Conservation (phyloP, 345 rosid species). For the Chamaenerion angustifolium region DNA sequence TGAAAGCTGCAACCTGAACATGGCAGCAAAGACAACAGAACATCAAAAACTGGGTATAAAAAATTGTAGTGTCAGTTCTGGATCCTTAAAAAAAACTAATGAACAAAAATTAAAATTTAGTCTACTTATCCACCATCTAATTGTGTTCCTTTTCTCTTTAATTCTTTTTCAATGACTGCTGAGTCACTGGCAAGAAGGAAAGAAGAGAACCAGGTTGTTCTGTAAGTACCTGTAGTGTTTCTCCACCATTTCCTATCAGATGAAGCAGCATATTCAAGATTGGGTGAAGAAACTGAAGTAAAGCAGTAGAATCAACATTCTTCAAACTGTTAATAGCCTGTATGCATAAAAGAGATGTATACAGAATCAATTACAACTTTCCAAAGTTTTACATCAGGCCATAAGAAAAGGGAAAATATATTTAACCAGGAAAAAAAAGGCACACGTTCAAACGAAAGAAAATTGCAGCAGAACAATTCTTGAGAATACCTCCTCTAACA, state of each 20-base stretch:
- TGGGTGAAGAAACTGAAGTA: slow-evolving; percentile 98
- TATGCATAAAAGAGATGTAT: slow-evolving; percentile 6
- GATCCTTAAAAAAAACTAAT: too few relatives aligned
- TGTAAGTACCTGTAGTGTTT: slow-evolving; percentile 80
- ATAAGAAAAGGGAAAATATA: background rate
- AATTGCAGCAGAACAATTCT: too few relatives aligned
- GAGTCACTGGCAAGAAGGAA: background rate
- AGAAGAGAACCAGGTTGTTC: slow-evolving; percentile 6
- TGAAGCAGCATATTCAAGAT: slow-evolving; percentile 93
- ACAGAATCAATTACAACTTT: slow-evolving; percentile 1
- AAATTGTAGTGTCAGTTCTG: background rate
- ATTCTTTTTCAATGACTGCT: too few relatives aligned
- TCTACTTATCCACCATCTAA: too few relatives aligned
- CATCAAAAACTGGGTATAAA: slow-evolving; percentile 9
- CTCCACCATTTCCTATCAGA: slow-evolving; percentile 99
- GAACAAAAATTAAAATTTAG: too few relatives aligned
- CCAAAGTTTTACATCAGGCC: background rate
- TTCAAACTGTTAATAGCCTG: slow-evolving; percentile 98
- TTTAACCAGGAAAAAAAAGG: too few relatives aligned
- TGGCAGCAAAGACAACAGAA: slow-evolving; percentile 12
- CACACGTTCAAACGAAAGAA: too few relatives aligned
- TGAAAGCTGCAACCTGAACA: slow-evolving; percentile 94
- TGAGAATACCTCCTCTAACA: too few relatives aligned
- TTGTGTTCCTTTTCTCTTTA: too few relatives aligned
- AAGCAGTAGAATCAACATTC: slow-evolving; percentile 90